These are phyloP conservation scores for Ettlia oleoabundans DNA, from an alignment of 139 green algal genomes.

Conservation along the genomic window DNA sequence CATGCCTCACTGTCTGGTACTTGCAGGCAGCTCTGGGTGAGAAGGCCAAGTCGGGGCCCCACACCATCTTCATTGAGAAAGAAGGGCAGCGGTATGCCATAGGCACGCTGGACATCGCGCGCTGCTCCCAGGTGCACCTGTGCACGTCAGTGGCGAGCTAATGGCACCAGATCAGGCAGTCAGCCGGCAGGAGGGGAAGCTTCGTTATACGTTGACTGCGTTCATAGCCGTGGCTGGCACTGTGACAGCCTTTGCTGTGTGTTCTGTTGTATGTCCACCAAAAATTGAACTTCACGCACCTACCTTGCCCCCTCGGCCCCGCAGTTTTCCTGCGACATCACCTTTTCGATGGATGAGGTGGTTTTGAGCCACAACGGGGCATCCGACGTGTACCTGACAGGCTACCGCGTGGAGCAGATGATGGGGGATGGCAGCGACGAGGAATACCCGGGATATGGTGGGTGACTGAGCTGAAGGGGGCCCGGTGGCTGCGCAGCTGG, in stretches of 20 bases:
- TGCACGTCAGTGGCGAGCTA: too few relatives aligned
- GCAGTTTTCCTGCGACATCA: slow-evolving; percentile 43
- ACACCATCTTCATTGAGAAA: slow-evolving; percentile 43
- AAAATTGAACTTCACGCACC: too few relatives aligned
- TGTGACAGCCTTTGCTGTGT: too few relatives aligned
- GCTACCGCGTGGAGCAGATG: slow-evolving; percentile 39
- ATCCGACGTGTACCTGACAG: slow-evolving; percentile 43
- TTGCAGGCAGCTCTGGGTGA: slow-evolving; percentile 35
- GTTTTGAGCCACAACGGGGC: slow-evolving; percentile 38
- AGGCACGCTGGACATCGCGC: slow-evolving; percentile 36
- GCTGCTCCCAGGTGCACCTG: slow-evolving; percentile 29
- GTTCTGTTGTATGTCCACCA: too few relatives aligned
- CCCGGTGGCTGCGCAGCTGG: not conserved
- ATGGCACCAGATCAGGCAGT: too few relatives aligned
- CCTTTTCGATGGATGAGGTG: slow-evolving; percentile 27
- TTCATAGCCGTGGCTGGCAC: too few relatives aligned
- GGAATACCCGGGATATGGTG: not conserved
- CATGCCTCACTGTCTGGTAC: too few relatives aligned
- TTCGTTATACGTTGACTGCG: too few relatives aligned
- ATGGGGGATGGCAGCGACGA: slow-evolving; percentile 3
- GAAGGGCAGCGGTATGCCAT: slow-evolving; percentile 41
- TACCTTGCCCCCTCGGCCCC: not conserved
- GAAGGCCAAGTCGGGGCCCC: slow-evolving; percentile 24
- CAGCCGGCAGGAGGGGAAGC: too few relatives aligned
- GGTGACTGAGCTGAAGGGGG: not conserved